Conservation (phyloP, 805 yeast species). For the Wickerhamomyces queroliae region DNA sequence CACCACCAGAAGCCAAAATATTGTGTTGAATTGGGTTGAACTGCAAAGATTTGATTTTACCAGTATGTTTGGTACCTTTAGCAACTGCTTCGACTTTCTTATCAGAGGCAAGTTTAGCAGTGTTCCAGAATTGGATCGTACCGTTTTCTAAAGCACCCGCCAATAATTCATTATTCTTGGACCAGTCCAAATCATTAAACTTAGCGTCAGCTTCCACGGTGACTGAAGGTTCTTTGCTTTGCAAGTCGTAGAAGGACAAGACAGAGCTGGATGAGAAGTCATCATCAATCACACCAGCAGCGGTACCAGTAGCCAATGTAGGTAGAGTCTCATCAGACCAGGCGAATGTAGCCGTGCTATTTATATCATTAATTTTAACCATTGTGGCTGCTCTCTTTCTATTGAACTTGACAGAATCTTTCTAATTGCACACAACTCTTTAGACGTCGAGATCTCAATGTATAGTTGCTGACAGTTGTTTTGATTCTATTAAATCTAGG, state of each 20-base stretch:
- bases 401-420: no score
- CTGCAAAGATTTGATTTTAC: conserved; percentile 64
- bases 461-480: conserved; percentile 1
- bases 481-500: no score
- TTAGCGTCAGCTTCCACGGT: conserved; percentile 47
- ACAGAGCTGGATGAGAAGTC: conserved; percentile 73
- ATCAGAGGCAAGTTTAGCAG: conserved; percentile 38
- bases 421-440: no score
- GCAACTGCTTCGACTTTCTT: conserved; percentile 45
- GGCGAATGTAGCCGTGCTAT: conserved; percentile 89
- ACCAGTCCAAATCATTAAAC: conserved; percentile 85
- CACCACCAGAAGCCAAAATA: conserved; percentile 80
- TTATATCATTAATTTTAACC: conserved; percentile 82
- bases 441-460: no score
- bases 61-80: conserved; percentile 53
- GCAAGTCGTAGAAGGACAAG: conserved; percentile 75
- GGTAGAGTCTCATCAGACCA: conserved; percentile 84
- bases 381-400: no score
- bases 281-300: conserved; percentile 93
- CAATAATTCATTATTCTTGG: conserved; percentile 52
- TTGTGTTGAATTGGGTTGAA: conserved; percentile 73
- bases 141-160: conserved; percentile 93
- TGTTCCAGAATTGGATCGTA: conserved; percentile 71
- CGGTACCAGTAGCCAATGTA: conserved; percentile 80
- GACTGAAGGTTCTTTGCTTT: conserved; percentile 33